These are phyloP conservation scores for Nymphaea thermarum DNA, from an alignment of 164 flowering plant species.

Conservation along the genomic window DNA sequence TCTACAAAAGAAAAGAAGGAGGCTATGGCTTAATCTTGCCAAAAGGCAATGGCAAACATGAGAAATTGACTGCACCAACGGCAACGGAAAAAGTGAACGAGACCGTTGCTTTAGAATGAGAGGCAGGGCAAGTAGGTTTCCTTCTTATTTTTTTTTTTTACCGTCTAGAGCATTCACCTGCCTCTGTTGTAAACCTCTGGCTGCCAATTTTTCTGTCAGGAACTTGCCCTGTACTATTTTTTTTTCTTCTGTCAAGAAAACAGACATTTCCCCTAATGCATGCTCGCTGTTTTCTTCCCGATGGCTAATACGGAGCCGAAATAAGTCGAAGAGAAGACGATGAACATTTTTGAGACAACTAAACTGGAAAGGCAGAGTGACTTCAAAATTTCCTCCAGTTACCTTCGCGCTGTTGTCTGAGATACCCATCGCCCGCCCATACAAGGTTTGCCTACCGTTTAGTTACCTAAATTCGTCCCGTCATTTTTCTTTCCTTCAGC, in stretches of 20 bases:
- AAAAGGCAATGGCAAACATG: conserved; percentile 46
- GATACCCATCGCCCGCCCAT: not conserved
- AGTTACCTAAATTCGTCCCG: not conserved
- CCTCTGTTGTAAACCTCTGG: not conserved
- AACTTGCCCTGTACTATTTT: not conserved
- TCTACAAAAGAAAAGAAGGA: conserved; percentile 79
- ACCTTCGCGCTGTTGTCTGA: not conserved
- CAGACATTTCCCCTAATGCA: not conserved
- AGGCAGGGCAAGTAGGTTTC: not conserved
- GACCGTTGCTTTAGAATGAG: conserved; percentile 23
- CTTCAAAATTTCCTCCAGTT: not conserved
- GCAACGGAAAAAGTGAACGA: conserved; percentile 25
- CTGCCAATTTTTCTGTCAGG: not conserved
- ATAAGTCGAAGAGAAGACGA: no score
- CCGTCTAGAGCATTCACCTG: not conserved
- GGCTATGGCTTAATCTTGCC: conserved; percentile 95
- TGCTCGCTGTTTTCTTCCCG: not conserved
- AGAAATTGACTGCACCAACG: conserved; percentile 30
- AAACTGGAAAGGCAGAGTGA: not conserved
- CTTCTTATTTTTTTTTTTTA: not conserved
- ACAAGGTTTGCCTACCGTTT: not conserved
- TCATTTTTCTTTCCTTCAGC: not conserved
- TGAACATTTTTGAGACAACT: no score
- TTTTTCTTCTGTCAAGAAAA: no score
- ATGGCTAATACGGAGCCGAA: no score